Conservation (phyloP, 2,329 filamentous ascomycete genomes). For the Colletotrichum kahawae region DNA sequence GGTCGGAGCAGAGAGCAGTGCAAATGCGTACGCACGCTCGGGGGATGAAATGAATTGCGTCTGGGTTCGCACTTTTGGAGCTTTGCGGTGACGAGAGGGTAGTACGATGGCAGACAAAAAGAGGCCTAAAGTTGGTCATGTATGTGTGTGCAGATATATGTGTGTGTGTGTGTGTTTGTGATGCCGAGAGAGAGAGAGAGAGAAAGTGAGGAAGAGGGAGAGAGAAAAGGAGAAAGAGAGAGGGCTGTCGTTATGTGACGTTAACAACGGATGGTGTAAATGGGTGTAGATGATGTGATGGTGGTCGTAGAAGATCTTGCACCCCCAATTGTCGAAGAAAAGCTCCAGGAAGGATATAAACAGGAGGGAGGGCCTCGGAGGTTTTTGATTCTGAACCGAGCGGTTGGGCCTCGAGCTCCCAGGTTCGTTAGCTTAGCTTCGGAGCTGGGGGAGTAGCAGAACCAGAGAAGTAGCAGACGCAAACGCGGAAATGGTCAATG, state of each 20-base stretch:
- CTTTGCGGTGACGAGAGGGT: too few species aligned
- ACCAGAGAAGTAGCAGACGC: neutral
- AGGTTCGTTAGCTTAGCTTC: slow-evolving; percentile 16
- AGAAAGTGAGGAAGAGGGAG: too few species aligned
- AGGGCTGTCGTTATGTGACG: too few species aligned
- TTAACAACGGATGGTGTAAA: too few species aligned
- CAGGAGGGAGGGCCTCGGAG: slow-evolving; percentile 11
- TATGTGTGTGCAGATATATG: neutral
- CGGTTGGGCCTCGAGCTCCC: slow-evolving; percentile 15
- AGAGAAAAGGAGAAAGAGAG: too few species aligned
- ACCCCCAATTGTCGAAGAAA: neutral
- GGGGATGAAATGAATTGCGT: too few species aligned
- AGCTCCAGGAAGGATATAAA: neutral
- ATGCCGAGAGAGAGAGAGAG: too few species aligned
- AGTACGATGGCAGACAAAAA: neutral
- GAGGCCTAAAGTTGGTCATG: neutral
- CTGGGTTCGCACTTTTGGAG: too few species aligned
- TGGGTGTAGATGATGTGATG: neutral
- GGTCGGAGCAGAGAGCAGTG: neutral
- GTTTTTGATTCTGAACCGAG: slow-evolving; percentile 19
- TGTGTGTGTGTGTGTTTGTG: too few species aligned
- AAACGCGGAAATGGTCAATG: neutral
- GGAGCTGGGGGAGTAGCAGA: neutral
- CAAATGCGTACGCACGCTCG: too few species aligned
- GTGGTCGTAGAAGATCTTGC: neutral